Conservation (phyloP, 225 moss, liverwort and hornwort genomes). For the Pseudoscleropodium purum region DNA sequence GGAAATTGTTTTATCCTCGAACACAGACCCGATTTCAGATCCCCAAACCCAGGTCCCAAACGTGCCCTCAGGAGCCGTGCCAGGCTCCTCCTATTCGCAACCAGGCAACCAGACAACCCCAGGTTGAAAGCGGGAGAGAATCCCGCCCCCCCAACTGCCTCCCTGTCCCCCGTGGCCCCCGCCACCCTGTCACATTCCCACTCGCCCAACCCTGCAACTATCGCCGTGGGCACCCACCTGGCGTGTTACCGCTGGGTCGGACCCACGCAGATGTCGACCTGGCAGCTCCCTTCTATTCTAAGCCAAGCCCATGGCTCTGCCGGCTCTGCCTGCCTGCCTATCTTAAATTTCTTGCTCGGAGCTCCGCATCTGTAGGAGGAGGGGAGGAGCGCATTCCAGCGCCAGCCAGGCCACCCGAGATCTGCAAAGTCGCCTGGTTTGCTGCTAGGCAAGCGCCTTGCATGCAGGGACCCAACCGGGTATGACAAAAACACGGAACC, state of each 20-base stretch:
- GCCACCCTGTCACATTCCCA: not conserved
- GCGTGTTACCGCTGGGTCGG: not conserved
- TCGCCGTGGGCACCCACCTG: not conserved
- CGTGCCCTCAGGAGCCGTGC: not conserved
- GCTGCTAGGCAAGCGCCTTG: slow-evolving; percentile 10
- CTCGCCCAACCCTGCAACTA: not conserved
- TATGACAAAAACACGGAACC: not conserved
- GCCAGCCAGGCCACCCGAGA: not conserved
- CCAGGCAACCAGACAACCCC: slow-evolving; percentile 16
- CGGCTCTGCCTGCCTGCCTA: not conserved
- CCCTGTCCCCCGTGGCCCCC: not conserved
- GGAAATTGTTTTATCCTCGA: not conserved
- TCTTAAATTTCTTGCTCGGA: not conserved
- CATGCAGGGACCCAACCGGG: slow-evolving; percentile 5
- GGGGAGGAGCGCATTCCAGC: not conserved
- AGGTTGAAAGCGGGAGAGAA: slow-evolving; percentile 17
- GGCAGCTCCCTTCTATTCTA: not conserved
- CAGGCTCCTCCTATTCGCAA: not conserved
- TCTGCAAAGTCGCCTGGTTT: slow-evolving; percentile 21
- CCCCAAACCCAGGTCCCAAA: not conserved
- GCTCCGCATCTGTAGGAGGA: not conserved
- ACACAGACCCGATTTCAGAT: not conserved
- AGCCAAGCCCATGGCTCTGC: not conserved
- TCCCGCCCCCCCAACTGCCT: not conserved
- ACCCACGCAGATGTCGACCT: not conserved